phyloP scores from a whole-genome alignment of 148 eudicot species.

The Salicornia ramosissima region DNA sequence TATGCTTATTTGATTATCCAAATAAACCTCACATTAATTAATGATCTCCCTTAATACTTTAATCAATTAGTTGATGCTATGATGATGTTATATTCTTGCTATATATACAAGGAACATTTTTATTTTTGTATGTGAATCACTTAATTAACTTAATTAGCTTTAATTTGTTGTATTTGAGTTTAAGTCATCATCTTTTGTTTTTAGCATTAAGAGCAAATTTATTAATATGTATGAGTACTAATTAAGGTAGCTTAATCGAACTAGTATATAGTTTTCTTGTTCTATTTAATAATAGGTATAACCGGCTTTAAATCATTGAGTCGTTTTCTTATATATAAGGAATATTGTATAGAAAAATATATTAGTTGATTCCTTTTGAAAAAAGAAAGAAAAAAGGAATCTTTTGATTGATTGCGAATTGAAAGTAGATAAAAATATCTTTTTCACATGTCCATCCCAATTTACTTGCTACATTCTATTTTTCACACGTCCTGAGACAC shows the following conservation, averaged over 20 bases:
- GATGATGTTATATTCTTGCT: constrained; percentile 23
- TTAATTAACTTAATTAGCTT: not conserved
- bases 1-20: constrained; percentile 15
- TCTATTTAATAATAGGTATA: not conserved
- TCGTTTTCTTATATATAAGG: not conserved
- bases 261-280: not conserved
- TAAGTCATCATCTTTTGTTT: not conserved
- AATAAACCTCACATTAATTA: not conserved
- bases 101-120: constrained; percentile 5
- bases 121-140: not conserved
- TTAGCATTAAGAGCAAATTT: not conserved
- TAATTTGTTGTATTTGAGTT: not conserved
- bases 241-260: not conserved
- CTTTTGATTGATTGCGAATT: constrained; percentile 1
- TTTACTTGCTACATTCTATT: too few species aligned
- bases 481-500: too few species aligned
- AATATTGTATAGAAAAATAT: not conserved
- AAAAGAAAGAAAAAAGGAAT: not conserved
- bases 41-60: not conserved
- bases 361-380: not conserved
- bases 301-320: constrained; percentile 8
- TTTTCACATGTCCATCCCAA: too few species aligned
- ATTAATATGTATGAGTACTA: not conserved
- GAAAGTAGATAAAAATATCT: too few species aligned
- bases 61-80: constrained; percentile 16